Conservation (phyloP, 2,329 filamentous ascomycete genomes). For the Venturia pyrina region DNA sequence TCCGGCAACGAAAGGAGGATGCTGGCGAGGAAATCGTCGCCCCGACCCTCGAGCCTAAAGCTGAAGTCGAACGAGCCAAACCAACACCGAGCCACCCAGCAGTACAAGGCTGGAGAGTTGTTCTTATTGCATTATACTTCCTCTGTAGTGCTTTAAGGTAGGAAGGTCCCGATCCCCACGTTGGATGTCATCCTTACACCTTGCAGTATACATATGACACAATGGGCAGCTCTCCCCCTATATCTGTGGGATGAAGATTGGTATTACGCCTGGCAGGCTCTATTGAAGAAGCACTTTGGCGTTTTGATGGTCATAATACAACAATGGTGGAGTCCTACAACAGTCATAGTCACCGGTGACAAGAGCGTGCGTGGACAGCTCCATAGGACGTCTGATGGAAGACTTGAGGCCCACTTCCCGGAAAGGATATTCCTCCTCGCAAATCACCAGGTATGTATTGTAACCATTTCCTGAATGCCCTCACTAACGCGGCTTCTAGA, state of each 20-base stretch:
- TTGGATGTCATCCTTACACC: not conserved
- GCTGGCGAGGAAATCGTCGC: not conserved
- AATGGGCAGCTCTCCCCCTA: constrained; percentile 62
- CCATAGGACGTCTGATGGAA: constrained; percentile 55
- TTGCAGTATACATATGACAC: constrained; percentile 47
- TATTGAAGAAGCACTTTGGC: constrained; percentile 78
- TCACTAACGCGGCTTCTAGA: constrained; percentile 30
- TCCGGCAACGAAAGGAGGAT: not conserved
- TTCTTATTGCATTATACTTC: constrained; percentile 37
- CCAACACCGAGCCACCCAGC: constrained; percentile 5
- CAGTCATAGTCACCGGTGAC: constrained; percentile 73
- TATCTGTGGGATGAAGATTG: constrained; percentile 64
- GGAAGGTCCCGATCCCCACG: not conserved
- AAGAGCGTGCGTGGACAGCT: constrained; percentile 68
- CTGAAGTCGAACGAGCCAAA: not conserved
- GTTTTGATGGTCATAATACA: constrained; percentile 69
- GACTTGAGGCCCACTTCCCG: constrained; percentile 66
- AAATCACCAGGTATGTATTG: constrained; percentile 57
- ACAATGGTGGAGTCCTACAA: constrained; percentile 73
- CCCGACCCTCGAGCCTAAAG: not conserved
- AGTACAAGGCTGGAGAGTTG: constrained; percentile 26
- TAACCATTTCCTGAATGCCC: not conserved
- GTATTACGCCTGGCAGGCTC: constrained; percentile 75
- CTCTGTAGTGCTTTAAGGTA: constrained; percentile 31
- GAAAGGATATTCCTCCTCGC: constrained; percentile 73